Percentiles rank a stretch among this genome's conserved stretches.
These are phyloP conservation scores for Rhodomyrtus psidioides DNA, from an alignment of 441 rosid genomes.

Conservation along the genomic window DNA sequence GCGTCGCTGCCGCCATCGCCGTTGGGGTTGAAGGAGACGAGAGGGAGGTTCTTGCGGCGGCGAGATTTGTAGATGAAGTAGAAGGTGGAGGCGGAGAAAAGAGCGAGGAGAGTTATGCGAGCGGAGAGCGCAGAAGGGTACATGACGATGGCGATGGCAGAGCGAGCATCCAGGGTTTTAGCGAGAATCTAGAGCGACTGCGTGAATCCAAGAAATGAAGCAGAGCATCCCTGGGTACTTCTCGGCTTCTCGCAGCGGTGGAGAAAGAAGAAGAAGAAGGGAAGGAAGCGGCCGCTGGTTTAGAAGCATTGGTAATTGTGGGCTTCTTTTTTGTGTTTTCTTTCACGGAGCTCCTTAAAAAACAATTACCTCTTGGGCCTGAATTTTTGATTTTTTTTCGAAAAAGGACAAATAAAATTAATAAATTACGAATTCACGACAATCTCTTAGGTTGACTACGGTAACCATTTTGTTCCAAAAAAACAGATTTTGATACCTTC, in stretches of 20 bases:
- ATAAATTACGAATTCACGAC: no score
- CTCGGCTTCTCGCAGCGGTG: not conserved
- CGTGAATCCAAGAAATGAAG: not conserved
- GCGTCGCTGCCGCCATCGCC: not conserved
- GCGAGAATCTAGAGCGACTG: not conserved
- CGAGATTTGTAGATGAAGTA: conserved; percentile 76
- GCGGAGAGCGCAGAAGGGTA: conserved; percentile 34
- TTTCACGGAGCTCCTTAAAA: not conserved
- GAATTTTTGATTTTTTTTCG: not conserved
- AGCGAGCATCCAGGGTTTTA: not conserved
- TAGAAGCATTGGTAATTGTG: not conserved
- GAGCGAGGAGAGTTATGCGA: conserved; percentile 53
- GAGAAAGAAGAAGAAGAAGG: not conserved
- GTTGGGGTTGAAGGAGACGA: conserved; percentile 23
- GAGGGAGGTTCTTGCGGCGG: conserved; percentile 34
- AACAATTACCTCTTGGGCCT: not conserved
- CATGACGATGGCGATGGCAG: conserved; percentile 13
- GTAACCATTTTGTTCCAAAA: no score
- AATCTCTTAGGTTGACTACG: no score
- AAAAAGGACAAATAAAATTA: no score
- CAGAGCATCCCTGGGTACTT: not conserved
- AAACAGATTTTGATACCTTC: no score
- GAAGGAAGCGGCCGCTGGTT: not conserved
- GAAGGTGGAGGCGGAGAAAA: conserved; percentile 75
- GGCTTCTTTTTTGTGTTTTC: not conserved